phyloP scores from a whole-genome alignment of 257 asterid species.

The Paraleonurus japonicus region DNA sequence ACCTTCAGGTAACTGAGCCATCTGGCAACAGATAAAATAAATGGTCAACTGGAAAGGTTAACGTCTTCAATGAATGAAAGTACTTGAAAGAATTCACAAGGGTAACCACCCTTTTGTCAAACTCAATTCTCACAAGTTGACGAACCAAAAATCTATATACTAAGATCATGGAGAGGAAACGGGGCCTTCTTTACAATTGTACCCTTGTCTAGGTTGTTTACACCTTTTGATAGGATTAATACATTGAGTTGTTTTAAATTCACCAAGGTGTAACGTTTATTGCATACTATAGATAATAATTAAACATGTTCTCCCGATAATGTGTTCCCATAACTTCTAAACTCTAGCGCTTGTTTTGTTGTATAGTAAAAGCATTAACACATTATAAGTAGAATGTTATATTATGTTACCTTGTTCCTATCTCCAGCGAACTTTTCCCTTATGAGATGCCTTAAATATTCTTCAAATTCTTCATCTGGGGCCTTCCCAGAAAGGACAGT shows the following conservation, averaged over 20 bases:
- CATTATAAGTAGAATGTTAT: constrained; percentile 4
- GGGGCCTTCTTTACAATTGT: background rate
- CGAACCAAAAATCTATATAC: background rate
- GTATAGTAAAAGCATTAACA: background rate
- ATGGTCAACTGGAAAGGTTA: background rate
- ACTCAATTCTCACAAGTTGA: background rate
- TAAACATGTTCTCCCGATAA: background rate
- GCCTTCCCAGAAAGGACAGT: constrained; percentile 48
- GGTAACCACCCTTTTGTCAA: background rate
- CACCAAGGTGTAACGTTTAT: background rate
- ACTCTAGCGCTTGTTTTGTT: background rate
- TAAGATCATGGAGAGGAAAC: background rate
- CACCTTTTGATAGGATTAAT: background rate
- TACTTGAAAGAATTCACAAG: background rate
- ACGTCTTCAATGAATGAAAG: background rate
- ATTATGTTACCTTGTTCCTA: constrained; percentile 65
- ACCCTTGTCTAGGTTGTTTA: background rate
- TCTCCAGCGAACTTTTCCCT: constrained; percentile 89
- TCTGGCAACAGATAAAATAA: constrained; percentile 38
- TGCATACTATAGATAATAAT: background rate
- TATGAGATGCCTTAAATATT: constrained; percentile 71
- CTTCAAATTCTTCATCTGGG: constrained; percentile 98
- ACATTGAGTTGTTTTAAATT: background rate
- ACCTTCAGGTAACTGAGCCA: constrained; percentile 94
- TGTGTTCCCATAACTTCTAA: background rate